Conservation (phyloP, 1,139 yeast genomes). For the Yamadazyma siamensis region DNA sequence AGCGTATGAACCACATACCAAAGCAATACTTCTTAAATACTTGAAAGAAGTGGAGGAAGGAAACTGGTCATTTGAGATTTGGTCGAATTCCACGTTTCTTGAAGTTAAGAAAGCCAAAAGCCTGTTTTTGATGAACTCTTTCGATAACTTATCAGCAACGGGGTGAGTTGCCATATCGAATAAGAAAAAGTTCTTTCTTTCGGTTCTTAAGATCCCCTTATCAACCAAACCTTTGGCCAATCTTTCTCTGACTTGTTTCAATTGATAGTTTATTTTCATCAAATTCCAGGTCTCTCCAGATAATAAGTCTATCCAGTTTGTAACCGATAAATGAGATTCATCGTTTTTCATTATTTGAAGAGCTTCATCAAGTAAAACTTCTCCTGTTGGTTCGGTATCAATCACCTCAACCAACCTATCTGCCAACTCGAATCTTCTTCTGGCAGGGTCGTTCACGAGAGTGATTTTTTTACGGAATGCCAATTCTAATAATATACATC, state of each 20-base stretch:
- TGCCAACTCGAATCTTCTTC: conserved; percentile 81
- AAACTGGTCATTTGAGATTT: conserved; percentile 54
- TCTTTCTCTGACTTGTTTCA: conserved; percentile 95
- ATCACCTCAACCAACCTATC: conserved; percentile 87
- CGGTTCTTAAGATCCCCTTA: conserved; percentile 95
- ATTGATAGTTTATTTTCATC: conserved; percentile 89
- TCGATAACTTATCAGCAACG: conserved; percentile 74
- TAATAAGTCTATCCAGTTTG: conserved; percentile 91
- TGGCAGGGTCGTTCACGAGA: conserved; percentile 89
- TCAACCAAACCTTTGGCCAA: conserved; percentile 96
- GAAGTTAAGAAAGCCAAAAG: conserved; percentile 66
- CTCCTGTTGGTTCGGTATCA: conserved; percentile 88
- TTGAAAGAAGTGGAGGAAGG: conserved; percentile 69
- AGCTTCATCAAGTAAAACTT: conserved; percentile 90
- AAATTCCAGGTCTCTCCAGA: conserved; percentile 98
- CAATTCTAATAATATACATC: conserved; percentile 87
- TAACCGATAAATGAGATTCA: conserved; percentile 74
- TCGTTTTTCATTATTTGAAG: conserved; percentile 84
- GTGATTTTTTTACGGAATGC: conserved; percentile 88
- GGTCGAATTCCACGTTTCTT: conserved; percentile 58
- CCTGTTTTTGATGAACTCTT: conserved; percentile 78
- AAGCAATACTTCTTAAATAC: conserved; percentile 71
- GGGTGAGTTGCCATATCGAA: conserved; percentile 99
- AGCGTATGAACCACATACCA: conserved; percentile 89
- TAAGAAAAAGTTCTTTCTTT: conserved; percentile 86